Base-by-base conservation (phyloP, 495 filamentous ascomycete species). In the Talaromyces liani region DNA sequence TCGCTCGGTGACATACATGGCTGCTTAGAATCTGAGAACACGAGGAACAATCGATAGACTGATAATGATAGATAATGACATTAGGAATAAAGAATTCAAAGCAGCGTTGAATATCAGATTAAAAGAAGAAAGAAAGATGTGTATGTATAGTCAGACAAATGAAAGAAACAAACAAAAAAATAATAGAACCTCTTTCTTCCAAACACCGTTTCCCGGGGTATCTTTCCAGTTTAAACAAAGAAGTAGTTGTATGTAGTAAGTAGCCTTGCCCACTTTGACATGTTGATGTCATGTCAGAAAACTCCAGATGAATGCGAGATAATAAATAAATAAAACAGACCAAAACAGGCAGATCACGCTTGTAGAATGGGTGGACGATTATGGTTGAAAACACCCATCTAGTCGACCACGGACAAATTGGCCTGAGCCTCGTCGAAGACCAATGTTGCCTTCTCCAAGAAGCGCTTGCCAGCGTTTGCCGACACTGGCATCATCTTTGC, bases 391-490 rank as follows among this genome's bases (percentile, higher is more conserved):
- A 36, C 58, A 66, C 34, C 83, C 75, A 81, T 75, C 80, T 68
- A 83, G 79, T 79, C 57, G 79, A 79, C 66, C 77, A 69, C 71
- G 84, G 73, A 64, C 83, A 69, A 71, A 77, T 75, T 69, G 72
- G 74, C 68, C 80, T 71, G 67, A 69, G 67, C 69, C 79, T 68
- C 72, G 74, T 70, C 69, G 71, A 24, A 76, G 65, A n/a, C 69
- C 72, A 9, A 90, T 73, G 31, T 88, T 78, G 16, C 88, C 87
- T 18, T 88, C 84, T 22, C 79, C 80, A 8, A 86, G 71, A 69
- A 90, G 76, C 58, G 84, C 82, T 73, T 86, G 86, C 88, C 88
- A 92, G 69, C 90, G 74, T 59, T 79, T 77, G 24, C 87, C 87
- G n/a, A 91, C 75, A 64, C 84, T 88, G 20, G 79, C 77, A n/a